Evolutionary conservation across 371 early-diverging fungal species (phyloP), one percentile per base, ranked within the genome.

Genomic region (Lichtheimia ramosa): DNA sequence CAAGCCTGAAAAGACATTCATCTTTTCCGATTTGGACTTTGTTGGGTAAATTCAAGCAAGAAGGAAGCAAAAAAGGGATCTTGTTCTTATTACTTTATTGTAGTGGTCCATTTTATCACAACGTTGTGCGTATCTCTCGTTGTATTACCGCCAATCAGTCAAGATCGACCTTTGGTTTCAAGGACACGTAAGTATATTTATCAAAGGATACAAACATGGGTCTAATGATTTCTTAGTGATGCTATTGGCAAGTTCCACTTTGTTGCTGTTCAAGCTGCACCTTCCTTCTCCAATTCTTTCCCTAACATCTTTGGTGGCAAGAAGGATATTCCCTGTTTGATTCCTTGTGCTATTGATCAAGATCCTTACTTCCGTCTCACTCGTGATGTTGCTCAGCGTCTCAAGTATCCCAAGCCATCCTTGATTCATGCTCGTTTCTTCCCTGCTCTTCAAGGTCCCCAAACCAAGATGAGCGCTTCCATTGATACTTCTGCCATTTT

Each of bases 281-380:
- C 99, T 10, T 92, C 96, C 1, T 93, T 98, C 71, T 94, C 95
- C 68, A 95, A 92, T 78, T 81, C 92, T 5, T 98, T 98, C 85
- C 96, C 96, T 27, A 89, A 92, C 51, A 96, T 98, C 63, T 98
- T 97, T 82, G 97, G 97, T 23, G 67, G 70, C 10, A 91, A 91
- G 65, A 88, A 86, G 49, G 94, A 96, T 65, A 89, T 94, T 56
- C 97, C 96, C 10, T 97, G 97, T 75, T 77, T 99, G 73, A 98
- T 99, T 67, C 99, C 99, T 18, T 95, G 96, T 72, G 99, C 99
- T 43, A 98, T 99, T 66, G 99, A 99, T 74, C 99, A 99, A 84
- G 99, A 99, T 69, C 99, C 99, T 58, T 99, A 98, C 83, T 99
- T 99, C 88, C 92, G 99, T 48, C 77, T 99, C 59, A 98, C 99